Conservation (phyloP, 495 filamentous ascomycete genomes). For the Extremus antarcticus region DNA sequence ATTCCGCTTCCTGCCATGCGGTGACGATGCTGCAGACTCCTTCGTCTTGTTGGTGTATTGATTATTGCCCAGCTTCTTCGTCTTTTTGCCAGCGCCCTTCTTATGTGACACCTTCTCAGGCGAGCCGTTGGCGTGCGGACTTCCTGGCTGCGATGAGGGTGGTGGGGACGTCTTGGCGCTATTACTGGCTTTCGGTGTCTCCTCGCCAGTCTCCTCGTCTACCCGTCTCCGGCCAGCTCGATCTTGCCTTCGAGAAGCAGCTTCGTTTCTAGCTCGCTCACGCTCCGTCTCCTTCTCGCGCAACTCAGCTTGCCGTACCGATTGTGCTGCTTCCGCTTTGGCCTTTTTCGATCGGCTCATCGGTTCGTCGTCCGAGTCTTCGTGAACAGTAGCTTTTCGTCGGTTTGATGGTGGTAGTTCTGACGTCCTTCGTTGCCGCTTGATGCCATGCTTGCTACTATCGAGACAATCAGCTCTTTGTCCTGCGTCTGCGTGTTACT, state of each 20-base stretch:
- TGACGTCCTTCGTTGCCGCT: constrained; percentile 67
- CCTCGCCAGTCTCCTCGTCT: constrained; percentile 51
- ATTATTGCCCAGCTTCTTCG: constrained; percentile 64
- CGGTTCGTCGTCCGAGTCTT: constrained; percentile 60
- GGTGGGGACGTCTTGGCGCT: constrained; percentile 13
- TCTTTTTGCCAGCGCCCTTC: constrained; percentile 17
- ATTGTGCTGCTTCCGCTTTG: constrained; percentile 50
- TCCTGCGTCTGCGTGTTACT: constrained; percentile 2
- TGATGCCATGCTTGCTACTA: constrained; percentile 46
- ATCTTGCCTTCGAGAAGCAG: constrained; percentile 62
- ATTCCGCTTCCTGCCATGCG: constrained; percentile 21
- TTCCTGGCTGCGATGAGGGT: constrained; percentile 16
- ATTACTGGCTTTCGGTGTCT: constrained; percentile 14
- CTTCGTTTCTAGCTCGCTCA: constrained; percentile 57
- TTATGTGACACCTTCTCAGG: constrained; percentile 17
- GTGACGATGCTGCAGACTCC: constrained; percentile 4
- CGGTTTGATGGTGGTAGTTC: constrained; percentile 42
- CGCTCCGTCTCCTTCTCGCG: constrained; percentile 53
- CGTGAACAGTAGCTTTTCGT: constrained; percentile 38
- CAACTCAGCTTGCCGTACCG: constrained; percentile 60
- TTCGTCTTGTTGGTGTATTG: constrained; percentile 51
- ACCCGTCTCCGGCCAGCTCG: constrained; percentile 59
- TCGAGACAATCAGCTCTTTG: constrained; percentile 9
- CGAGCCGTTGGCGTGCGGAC: constrained; percentile 10
- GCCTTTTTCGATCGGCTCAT: constrained; percentile 45